Conservation (phyloP, 2,329 filamentous ascomycete species). For the Fusarium papillatum region DNA sequence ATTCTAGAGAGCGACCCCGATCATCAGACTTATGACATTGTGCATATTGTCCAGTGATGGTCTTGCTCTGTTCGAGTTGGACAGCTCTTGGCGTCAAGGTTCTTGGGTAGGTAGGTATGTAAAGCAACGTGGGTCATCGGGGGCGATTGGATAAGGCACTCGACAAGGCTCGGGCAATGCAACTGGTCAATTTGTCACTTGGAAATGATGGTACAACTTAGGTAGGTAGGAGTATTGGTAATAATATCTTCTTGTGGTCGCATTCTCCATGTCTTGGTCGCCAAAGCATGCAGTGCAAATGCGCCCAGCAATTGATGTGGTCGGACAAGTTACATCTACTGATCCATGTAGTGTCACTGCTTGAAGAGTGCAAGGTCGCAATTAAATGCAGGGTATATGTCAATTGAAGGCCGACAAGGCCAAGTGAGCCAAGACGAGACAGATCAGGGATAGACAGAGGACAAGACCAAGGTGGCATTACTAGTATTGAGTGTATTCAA, state of each 20-base stretch:
- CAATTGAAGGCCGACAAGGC: not conserved
- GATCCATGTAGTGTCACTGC: not conserved
- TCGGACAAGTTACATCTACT: not conserved
- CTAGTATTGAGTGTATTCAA: not conserved
- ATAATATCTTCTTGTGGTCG: not conserved
- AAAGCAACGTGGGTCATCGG: not conserved
- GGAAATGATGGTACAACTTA: not conserved
- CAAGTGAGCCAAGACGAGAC: not conserved
- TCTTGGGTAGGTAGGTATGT: not conserved
- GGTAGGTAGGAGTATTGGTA: not conserved
- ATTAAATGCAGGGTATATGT: not conserved
- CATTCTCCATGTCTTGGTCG: not conserved
- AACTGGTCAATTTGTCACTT: not conserved
- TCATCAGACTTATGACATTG: conserved; percentile 33
- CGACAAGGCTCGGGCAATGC: not conserved
- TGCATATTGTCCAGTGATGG: conserved; percentile 6
- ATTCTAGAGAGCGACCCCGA: conserved; percentile 21
- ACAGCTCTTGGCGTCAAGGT: not conserved
- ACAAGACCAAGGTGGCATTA: not conserved
- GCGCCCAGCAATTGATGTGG: not conserved
- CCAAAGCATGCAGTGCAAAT: not conserved
- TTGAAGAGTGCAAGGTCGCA: not conserved
- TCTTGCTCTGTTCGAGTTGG: not conserved
- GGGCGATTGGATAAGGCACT: not conserved
- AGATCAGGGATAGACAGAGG: not conserved